Conservation (phyloP, 2,329 filamentous ascomycete genomes). For the Metarhizium rileyi region DNA sequence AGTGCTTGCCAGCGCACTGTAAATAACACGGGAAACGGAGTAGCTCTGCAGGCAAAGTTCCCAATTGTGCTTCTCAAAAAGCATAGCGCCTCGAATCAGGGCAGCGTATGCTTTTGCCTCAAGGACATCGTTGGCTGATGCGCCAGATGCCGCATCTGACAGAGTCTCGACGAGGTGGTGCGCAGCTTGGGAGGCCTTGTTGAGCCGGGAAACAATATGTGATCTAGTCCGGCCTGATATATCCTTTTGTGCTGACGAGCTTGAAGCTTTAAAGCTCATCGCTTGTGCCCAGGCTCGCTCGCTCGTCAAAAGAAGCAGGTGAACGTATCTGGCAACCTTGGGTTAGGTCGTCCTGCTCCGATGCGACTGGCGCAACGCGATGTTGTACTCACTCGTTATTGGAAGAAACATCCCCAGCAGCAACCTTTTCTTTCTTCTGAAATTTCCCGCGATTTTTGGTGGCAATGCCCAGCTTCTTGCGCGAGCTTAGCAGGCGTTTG, state of each 20-base stretch:
- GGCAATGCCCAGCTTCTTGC: constrained; percentile 75
- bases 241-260: constrained; percentile 69
- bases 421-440: constrained; percentile 57
- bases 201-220: constrained; percentile 80
- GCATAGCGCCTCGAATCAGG: constrained; percentile 64
- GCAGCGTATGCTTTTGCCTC: constrained; percentile 80
- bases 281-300: constrained; percentile 94
- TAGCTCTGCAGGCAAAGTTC: constrained; percentile 66
- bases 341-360: constrained; percentile 5
- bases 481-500: constrained; percentile 70
- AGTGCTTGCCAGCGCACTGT: constrained; percentile 60
- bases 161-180: constrained; percentile 58
- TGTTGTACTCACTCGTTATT: constrained; percentile 5
- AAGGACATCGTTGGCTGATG: constrained; percentile 60
- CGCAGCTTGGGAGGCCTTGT: constrained; percentile 67
- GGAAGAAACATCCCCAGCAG: constrained; percentile 59
- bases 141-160: constrained; percentile 54
- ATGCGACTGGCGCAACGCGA: background rate
- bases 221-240: constrained; percentile 71
- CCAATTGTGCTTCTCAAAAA: constrained; percentile 87
- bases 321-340: constrained; percentile 49
- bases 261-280: constrained; percentile 83
- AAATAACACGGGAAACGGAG: constrained; percentile 70
- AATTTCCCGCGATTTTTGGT: constrained; percentile 86
- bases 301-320: constrained; percentile 73